Evolutionary conservation across 441 rosid species (phyloP).

Genomic region (Erodium trifolium): DNA sequence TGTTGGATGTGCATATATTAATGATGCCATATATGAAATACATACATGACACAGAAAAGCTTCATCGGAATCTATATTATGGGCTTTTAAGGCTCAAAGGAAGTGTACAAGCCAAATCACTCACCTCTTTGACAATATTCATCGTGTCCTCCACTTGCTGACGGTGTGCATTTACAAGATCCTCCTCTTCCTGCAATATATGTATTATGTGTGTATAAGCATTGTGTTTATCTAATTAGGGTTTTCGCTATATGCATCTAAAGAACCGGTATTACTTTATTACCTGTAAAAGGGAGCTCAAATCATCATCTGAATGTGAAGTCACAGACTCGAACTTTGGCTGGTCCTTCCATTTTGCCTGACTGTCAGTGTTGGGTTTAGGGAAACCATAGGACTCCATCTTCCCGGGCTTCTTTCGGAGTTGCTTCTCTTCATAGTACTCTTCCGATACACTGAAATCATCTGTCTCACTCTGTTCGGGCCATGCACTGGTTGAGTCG

Average conservation of each 20-base stretch:
- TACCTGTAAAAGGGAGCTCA: conserved; percentile 54
- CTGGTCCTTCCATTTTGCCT: conserved; percentile 43
- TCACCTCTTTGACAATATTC: conserved; percentile 57
- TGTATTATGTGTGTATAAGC: background rate
- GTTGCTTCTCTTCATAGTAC: conserved; percentile 56
- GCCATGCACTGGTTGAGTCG: conserved; percentile 60
- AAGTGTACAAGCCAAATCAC: conserved; percentile 5
- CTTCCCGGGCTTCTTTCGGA: conserved; percentile 68
- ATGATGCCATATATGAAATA: too few relatives aligned
- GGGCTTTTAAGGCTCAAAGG: background rate
- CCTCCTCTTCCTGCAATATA: conserved; percentile 51
- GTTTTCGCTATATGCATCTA: background rate
- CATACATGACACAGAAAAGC: background rate
- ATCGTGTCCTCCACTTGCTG: conserved; percentile 60
- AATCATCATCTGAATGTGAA: conserved; percentile 43
- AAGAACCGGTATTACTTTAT: background rate
- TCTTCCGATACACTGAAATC: conserved; percentile 66
- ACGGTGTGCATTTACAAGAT: conserved; percentile 57
- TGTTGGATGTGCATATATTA: too few relatives aligned
- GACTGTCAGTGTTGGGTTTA: conserved; percentile 34
- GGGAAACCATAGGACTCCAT: conserved; percentile 37
- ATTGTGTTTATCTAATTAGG: conserved; percentile 1
- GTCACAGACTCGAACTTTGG: conserved; percentile 42
- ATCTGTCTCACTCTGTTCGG: conserved; percentile 61
- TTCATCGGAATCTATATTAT: background rate